These are phyloP conservation scores for Tuber magnatum DNA, from an alignment of 495 filamentous ascomycete genomes.

Conservation along the genomic window DNA sequence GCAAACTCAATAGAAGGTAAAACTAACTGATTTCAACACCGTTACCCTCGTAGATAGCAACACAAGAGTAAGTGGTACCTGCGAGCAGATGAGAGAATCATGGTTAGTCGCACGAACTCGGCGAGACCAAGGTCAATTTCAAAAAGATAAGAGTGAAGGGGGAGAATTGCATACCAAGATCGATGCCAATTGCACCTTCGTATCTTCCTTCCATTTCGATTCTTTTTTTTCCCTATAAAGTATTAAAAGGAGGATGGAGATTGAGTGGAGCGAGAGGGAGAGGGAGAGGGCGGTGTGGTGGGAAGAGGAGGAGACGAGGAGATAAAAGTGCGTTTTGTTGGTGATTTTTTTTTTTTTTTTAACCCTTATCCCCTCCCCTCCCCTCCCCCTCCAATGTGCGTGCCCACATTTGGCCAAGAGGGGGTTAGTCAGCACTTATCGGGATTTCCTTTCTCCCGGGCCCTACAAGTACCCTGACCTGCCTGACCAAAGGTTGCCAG, in stretches of 20 bases:
- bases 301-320: conserved; percentile 28
- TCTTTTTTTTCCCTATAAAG: conserved; percentile 8
- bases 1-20: conserved; percentile 1
- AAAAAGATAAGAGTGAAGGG: conserved; percentile 14
- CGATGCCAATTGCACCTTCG: conserved; percentile 98
- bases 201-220: conserved; percentile 87
- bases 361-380: conserved; percentile 19
- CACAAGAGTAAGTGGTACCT: conserved; percentile 99
- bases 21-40: conserved; percentile 95
- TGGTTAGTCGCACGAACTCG: conserved; percentile 8
- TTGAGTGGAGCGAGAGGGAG: conserved; percentile 23
- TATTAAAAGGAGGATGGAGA: conserved; percentile 24
- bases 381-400: conserved; percentile 27
- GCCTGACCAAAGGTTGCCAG: not conserved
- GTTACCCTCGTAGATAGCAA: conserved; percentile 97
- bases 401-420: conserved; percentile 30
- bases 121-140: conserved; percentile 6
- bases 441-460: conserved; percentile 1
- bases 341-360: conserved; percentile 32
- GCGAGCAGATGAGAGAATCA: conserved; percentile 32
- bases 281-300: conserved; percentile 19
- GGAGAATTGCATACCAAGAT: conserved; percentile 63
- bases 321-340: conserved; percentile 36
- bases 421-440: conserved; percentile 16
- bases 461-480: not conserved